Base-by-base conservation (phyloP, 192 early-diverging fungal species). In the Coemansia sp. region DNA sequence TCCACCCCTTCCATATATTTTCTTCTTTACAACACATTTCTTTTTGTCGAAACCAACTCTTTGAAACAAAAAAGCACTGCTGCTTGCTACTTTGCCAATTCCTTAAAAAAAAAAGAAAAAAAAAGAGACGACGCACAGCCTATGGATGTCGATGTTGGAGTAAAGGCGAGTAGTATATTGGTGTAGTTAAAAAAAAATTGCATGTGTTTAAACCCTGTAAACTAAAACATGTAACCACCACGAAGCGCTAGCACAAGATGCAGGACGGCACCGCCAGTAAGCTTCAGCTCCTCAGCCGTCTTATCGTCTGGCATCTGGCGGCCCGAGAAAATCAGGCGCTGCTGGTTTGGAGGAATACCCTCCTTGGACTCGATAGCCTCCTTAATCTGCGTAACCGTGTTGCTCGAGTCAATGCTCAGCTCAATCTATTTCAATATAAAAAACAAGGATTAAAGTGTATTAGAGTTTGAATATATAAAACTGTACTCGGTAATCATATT, bases 311-410 rank as follows among this genome's bases (percentile, higher is more conserved):
- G 59, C 87, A 97, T 85, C 80, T 97, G 94, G 75, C 91, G 93
- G 48, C 94, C 94, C 49, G 86, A 81, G 58, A 87, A 94, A 75
- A 97, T 98, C 30, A 98, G 71, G 9, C 95, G 84, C 58, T 98
- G 96, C 67, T 98, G 96, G 14, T 85, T 79, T 23, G 94, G 94
- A 5, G 96, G 94, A 50, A 98, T 98, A 46, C 94, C 96, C 64
- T 96, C 93, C 77, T 95, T 95, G 71, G 92, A 92, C 56, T 97
- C 91, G 35, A 98, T 85, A 50, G 83, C 75, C 54, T 96, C 85
- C 73, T 97, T 97, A 76, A 98, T 88, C 32, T 32, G 4, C 3
- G 14, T 10, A 43, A 86, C 84, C 58, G 72, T 89, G 62, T 89
- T 83, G 47, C 74, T 78, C 9, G 81, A 80, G 60, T 94, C 90